Base-by-base conservation (phyloP, 331 rosid species). In the Spiraea crenata region DNA sequence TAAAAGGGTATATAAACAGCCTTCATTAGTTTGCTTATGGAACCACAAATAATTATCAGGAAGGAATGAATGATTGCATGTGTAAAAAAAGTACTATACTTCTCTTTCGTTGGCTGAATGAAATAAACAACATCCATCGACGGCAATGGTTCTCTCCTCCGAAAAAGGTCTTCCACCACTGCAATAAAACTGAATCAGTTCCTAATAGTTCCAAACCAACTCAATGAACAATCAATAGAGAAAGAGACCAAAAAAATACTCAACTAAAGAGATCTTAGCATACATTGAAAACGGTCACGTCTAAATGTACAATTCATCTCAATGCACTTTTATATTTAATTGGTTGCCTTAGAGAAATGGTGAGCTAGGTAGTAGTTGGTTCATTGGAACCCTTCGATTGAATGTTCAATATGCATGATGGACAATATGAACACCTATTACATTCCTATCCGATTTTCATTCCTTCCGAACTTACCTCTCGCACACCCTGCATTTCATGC, bases 111-210 rank as follows among this genome's bases (percentile, higher is more conserved):
- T 42, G 97, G 99, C 80, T 95, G 97, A 17, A 95, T 76, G 88
- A 80, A 95, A 82, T 91, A 95, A 81, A 95, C 81, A 77, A 81
- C 99, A 79, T 91, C 97, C 96, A 95, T 57, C 39, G 95, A 89
- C 20, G 99, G 99, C 85, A 95, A 79, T 9, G 97, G 97, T 71
- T 95, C 91, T 86, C 99, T 91, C 84, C 99, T 86, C 78, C 92
- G 83, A 75, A 95, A 95, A 67, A 95, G 89, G 72, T 95, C 99
- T 83, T 95, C 99, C 52, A 95, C 97, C 92, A 91, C 99, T 91
- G 90, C 85, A 83, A 70, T 69, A 68, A 74, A 72, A 52, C 40
- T 57, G 70, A 77, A 78, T 74, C 57, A 15, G 35, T 25, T 54
- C 42, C 8, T 56, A 38, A 65, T 17, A 74, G 69, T 60, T 73